Base-by-base conservation (phyloP, 2,329 filamentous ascomycete species). In the Alternaria ventricosa region DNA sequence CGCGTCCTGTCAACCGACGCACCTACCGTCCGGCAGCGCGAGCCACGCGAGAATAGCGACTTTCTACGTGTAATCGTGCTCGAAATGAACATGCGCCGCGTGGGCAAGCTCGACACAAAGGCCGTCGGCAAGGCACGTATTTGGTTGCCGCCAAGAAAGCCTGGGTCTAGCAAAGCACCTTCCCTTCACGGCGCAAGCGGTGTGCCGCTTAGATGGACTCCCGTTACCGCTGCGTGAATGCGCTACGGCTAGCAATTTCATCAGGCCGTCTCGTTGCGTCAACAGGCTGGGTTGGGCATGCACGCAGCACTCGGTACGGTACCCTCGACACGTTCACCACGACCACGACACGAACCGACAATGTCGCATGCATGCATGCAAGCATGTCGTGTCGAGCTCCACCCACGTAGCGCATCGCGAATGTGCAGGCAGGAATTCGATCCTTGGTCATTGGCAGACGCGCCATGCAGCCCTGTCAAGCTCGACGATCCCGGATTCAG, bases 1-100 rank as follows among this genome's bases (percentile, higher is more conserved):
- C 78, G 80, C 62, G 78, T 80, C 18, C 73, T 81, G 33, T 79
- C 77, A 6, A 71, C 76, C 5, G 77, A 79, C 45, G 61, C 45
- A 3, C 82, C 84, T 3, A 77, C 82, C 54, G 81, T 84, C 15
- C 85, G 87, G 11, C 87, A 87, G 68, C 83, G 88, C n/a, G 88
- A 90, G 71, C 86, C 87, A 27, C 82, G 88, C 55, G 88, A 90
- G 71, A 90, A 90, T 75, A 82, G 85, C 67, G 85, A 90, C 71
- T 90, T 90, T 73, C 78, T 90, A 50, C 85, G 88, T 36, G 85
- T 90, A 67, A 87, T 89, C 15, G 88, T 90, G 11, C 81, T 90
- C 51, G 88, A 90, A 77, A 89, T 90, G 87, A 89, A 90, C 75
- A 90, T 90, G 88, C 84, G 88, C 41, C 84, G 88, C 46, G 83